phyloP scores from a whole-genome alignment of 2,329 filamentous ascomycete species.

The Epichloe sibirici region DNA sequence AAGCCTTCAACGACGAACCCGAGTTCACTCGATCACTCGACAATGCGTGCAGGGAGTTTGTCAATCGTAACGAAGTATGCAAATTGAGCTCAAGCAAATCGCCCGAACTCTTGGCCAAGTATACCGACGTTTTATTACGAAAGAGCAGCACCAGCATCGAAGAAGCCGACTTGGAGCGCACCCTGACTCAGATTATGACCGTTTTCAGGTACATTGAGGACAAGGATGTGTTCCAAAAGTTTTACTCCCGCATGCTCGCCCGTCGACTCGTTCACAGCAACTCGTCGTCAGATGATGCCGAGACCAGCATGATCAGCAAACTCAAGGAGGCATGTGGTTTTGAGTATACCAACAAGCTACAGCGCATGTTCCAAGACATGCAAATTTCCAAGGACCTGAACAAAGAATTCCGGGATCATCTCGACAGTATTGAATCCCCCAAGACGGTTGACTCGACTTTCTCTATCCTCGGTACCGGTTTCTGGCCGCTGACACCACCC shows the following conservation, averaged over 20 bases:
- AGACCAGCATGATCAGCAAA: conserved; percentile 99
- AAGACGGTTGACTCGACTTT: conserved; percentile 77
- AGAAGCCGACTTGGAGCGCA: conserved; percentile 83
- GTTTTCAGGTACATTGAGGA: conserved; percentile 99
- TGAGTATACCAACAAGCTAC: conserved; percentile 98
- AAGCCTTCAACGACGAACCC: conserved; percentile 86
- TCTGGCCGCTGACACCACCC: conserved; percentile 87
- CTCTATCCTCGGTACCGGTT: conserved; percentile 87
- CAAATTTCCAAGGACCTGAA: conserved; percentile 98
- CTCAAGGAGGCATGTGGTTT: conserved; percentile 97
- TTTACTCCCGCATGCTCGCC: conserved; percentile 93
- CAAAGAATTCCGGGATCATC: conserved; percentile 69
- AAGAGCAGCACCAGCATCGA: conserved; percentile 89
- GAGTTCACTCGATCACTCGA: conserved; percentile 94
- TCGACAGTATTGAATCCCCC: conserved; percentile 41
- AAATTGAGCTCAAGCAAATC: conserved; percentile 88
- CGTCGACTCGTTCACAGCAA: conserved; percentile 89
- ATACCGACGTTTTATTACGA: conserved; percentile 82
- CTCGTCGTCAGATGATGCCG: conserved; percentile 91
- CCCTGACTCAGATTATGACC: conserved; percentile 89
- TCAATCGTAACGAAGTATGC: conserved; percentile 95
- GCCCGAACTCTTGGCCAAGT: conserved; percentile 88
- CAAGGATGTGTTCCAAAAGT: conserved; percentile 99
- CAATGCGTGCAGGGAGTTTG: conserved; percentile 94
- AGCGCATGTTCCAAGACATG: conserved; percentile 99